Evolutionary conservation across 768 basidiomycete genomes (phyloP).

Genomic region (Lentinula edodes): DNA sequence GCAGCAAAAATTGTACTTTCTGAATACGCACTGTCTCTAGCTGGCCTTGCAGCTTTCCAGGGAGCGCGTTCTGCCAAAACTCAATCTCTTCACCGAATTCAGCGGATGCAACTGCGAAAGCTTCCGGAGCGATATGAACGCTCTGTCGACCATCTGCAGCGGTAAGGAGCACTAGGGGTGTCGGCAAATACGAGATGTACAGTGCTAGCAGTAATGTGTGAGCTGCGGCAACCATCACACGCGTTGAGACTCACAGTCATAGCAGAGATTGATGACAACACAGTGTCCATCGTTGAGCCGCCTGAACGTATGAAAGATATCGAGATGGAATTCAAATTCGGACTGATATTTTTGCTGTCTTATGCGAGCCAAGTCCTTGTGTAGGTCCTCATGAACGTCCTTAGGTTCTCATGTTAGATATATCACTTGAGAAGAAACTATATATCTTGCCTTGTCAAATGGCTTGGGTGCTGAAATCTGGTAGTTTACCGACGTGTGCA

Average conservation of each 20-base stretch:
- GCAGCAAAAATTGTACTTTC: neutral
- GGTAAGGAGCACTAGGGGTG: slow-evolving; percentile 44
- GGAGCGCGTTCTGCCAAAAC: slow-evolving; percentile 50
- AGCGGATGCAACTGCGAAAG: slow-evolving; percentile 42
- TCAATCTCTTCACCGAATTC: slow-evolving; percentile 48
- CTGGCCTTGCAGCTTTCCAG: slow-evolving; percentile 38
- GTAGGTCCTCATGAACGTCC: slow-evolving; percentile 54
- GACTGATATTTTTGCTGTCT: slow-evolving; percentile 35
- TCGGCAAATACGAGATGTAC: slow-evolving; percentile 43
- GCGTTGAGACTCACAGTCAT: slow-evolving; percentile 32
- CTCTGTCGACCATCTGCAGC: slow-evolving; percentile 36
- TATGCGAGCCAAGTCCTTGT: slow-evolving; percentile 44
- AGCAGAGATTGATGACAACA: slow-evolving; percentile 50
- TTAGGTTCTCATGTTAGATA: slow-evolving; percentile 9
- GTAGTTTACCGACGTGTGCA: slow-evolving; percentile 61
- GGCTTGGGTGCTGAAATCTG: slow-evolving; percentile 50
- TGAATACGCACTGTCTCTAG: neutral
- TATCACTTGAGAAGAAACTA: neutral
- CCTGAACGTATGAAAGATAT: slow-evolving; percentile 48
- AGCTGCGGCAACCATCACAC: neutral
- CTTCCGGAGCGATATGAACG: slow-evolving; percentile 49
- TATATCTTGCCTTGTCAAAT: slow-evolving; percentile 21
- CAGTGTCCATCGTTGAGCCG: slow-evolving; percentile 56
- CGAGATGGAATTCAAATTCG: slow-evolving; percentile 53
- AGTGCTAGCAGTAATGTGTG: slow-evolving; percentile 21